Evolutionary conservation across 345 rosid species (phyloP), one percentile per base, ranked within the genome.

Genomic region (Melaleuca quinquenervia): DNA sequence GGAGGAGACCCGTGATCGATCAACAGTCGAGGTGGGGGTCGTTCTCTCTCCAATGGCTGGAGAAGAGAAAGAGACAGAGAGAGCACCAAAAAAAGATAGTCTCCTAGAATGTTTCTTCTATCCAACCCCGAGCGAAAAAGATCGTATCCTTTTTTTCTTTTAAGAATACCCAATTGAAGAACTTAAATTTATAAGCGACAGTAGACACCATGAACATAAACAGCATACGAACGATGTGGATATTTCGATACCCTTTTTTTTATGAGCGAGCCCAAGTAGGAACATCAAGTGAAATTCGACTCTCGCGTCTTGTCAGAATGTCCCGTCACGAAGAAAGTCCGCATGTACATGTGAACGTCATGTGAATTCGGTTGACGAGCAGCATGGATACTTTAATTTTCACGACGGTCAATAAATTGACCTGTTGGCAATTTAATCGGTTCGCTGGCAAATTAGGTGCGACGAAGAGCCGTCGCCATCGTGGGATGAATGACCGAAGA

Each of bases 261-360:
- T 0, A 1, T 7, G 22, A 21, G 20, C 45, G 2, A 32, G 78
- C 32, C 5, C 24, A 32, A 32, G 32, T 32, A 10, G 1, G 45
- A 70, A 2, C 3, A 7, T 16, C 5, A 18, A 36, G 13, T 0
- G 13, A 36, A 70, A 70, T 32, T 32, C 0, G 6, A 64, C 6
- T 64, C 1, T 0, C 2, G 16, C 0, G 5, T 0, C 45, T 32
- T 0, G 0, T 32, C 21, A 8, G 0, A 16, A 64, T 16, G 0
- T 16, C 9, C 7, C 0, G 16, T 32, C 3, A n/a, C 12, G 8
- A 8, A 32, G 4, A 41, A 41, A 41, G 41, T 41, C 41, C 41
- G 4, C 3, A 41, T 41, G 4, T 41, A 41, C 3, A 41, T 4
- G 41, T 41, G 41, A 41, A 41, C 4, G 41, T 41, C 44, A 16